phyloP scores from a whole-genome alignment of 1,139 yeast genomes.

The Diutina pseudorugosa region DNA sequence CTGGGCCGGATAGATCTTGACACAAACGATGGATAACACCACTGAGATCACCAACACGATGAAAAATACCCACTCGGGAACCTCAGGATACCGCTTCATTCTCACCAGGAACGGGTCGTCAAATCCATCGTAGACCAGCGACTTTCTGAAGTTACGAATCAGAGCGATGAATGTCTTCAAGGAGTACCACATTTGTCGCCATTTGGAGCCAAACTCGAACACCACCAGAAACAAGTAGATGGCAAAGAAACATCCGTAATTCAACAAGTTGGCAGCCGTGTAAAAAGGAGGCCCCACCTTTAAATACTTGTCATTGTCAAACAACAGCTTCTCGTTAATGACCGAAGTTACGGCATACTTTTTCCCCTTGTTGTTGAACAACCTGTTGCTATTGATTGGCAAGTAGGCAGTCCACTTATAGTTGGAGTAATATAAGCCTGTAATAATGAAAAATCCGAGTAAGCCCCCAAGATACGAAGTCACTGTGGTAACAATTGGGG shows the following conservation, averaged over 20 bases:
- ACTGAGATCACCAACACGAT: conserved; percentile 12
- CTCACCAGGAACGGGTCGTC: conserved; percentile 14
- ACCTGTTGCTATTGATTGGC: conserved; percentile 32
- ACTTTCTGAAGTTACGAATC: conserved; percentile 7
- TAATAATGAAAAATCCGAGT: conserved; percentile 11
- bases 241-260: conserved; percentile 49
- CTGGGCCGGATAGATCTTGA: conserved; percentile 33
- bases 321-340: conserved; percentile 8
- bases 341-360: conserved; percentile 26
- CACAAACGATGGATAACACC: conserved; percentile 24
- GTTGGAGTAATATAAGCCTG: conserved; percentile 39
- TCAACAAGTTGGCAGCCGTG: conserved; percentile 28
- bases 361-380: conserved; percentile 33
- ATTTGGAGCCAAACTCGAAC: conserved; percentile 6
- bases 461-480: neutral
- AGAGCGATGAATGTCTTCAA: conserved; percentile 5
- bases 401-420: conserved; percentile 38
- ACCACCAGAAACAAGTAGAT: conserved; percentile 41
- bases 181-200: conserved; percentile 7
- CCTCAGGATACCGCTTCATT: conserved; percentile 14
- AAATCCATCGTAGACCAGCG: conserved; percentile 13
- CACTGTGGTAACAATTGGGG: neutral
- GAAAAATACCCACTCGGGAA: conserved; percentile 14
- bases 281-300: conserved; percentile 29
- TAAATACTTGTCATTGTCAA: conserved; percentile 8